Base-by-base conservation (phyloP, 1,139 yeast species). In the Taiozyma sp. region DNA sequence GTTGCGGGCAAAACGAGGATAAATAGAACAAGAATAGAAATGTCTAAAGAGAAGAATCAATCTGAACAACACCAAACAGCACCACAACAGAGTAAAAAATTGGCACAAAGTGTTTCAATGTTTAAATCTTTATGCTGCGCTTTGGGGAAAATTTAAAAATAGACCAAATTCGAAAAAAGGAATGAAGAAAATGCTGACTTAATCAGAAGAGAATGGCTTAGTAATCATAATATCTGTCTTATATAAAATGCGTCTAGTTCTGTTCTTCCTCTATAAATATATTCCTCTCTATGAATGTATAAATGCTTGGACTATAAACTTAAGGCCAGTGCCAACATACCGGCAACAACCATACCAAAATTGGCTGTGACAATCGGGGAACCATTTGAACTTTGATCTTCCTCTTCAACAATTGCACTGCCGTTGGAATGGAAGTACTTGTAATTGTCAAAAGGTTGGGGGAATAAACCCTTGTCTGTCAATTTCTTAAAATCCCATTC, bases 401-500 rank as follows among this genome's bases (percentile, higher is more conserved):
- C 38, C 12, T 24, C 44, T 8, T 16, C 29, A 16, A n/a, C 47
- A 8, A 54, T 39, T 39, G 48, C 40, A 53, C 60, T 50, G 8
- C 71, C 70, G 53, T 67, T 55, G 6, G 55, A 32, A 28, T 54
- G 53, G 51, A 65, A 68, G 52, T 65, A 69, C 13, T 62, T 61
- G 51, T 57, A 68, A 48, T 67, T 64, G 41, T 64, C 55, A n/a
- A 84, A 74, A 3, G 90, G 90, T 53, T 75, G 80, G 1, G 91
- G 91, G 68, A 84, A 79, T 51, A 84, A 65, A 4, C 70, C 75
- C 38, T 75, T 65, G 22, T 72, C 67, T 12, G 78, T 75, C 55
- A 84, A 72, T 54, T 76, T 69, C 57, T 71, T 63, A 65, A 81
- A 80, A 62, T 82, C 87, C 88, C 88, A 83, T 65, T 82, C 87